Evolutionary conservation across 179 eudicot genomes (phyloP), one percentile per base, ranked within the genome.

Genomic region (Patellifolia procumbens): DNA sequence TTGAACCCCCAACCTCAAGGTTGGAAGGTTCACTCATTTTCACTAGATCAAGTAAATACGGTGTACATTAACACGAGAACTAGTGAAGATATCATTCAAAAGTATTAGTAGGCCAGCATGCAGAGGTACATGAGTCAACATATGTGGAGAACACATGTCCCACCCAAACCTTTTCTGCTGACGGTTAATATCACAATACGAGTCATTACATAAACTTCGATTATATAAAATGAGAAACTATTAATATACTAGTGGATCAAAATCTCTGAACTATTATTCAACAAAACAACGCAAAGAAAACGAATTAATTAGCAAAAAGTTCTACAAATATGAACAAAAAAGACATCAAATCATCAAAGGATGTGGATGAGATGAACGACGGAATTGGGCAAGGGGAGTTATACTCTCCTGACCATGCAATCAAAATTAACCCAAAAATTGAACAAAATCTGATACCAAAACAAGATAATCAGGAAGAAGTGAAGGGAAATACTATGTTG

Each of bases 351-450:
- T 60, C 78, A 66, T 42, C 68, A 62, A 68, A 74, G 22, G 45
- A 12, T 72, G 73, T 70, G 79, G 80, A 71, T 60, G 67, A 83
- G 5, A 53, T 46, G 22, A 11, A 76, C 74, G 82, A 74, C 2
- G 70, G 19, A 74, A 68, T 42, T 3, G 80, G 71, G 63, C 81
- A 53, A 43, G 76, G 76, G 12, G 72, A 78, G 3, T 29, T 78
- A 2, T 78, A 78, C 72, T 78, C 75, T 61, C 78, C 53, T 60
- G 49, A 75, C 66, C 37, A 80, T 70, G 82, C 79, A 39, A 39
- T 80, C 42, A 74, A 79, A 35, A 68, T 79, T 45, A 49, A 74
- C 63, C 39, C 82, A 37, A 60, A 61, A 37, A 43, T 55, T 67
- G 10, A 32, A 6, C 58, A 66, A 17, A 20, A 78, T 28, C 15